These are phyloP conservation scores for Fusarium annulatum DNA, from an alignment of 2,329 filamentous ascomycete genomes.

Conservation along the genomic window DNA sequence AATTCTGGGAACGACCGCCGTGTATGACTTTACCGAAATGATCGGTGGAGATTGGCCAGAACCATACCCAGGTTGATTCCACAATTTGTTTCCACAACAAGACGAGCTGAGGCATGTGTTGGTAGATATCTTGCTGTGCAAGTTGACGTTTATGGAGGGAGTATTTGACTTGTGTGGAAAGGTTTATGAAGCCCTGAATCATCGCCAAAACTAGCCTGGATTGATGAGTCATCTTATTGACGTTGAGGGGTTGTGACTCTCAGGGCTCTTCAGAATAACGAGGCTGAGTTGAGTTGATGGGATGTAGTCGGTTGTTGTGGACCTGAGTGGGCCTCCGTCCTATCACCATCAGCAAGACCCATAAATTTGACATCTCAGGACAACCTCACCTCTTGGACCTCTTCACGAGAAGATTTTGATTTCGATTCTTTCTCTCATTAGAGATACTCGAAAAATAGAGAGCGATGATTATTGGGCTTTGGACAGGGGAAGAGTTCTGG, in stretches of 20 bases:
- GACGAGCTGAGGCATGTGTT: no score
- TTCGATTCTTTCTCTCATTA: fast-evolving
- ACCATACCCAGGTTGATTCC: no score
- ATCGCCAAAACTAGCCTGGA: no score
- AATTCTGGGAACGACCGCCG: background rate
- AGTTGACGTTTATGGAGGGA: no score
- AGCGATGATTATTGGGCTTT: no score
- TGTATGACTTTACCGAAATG: background rate
- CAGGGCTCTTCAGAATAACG: no score
- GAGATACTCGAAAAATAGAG: fast-evolving
- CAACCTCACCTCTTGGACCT: background rate
- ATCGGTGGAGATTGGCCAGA: background rate
- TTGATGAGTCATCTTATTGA: no score
- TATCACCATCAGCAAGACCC: background rate
- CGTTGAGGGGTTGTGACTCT: no score
- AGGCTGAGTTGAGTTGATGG: background rate
- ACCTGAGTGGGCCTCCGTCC: background rate
- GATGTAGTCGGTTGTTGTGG: background rate
- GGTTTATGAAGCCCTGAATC: no score
- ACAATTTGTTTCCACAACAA: no score
- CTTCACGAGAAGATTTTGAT: fast-evolving
- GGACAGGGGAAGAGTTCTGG: background rate
- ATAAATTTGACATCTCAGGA: background rate
- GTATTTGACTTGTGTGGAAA: no score
- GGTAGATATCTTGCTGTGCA: no score